Conservation (phyloP, 345 rosid species). For the Euphorbia peplus region DNA sequence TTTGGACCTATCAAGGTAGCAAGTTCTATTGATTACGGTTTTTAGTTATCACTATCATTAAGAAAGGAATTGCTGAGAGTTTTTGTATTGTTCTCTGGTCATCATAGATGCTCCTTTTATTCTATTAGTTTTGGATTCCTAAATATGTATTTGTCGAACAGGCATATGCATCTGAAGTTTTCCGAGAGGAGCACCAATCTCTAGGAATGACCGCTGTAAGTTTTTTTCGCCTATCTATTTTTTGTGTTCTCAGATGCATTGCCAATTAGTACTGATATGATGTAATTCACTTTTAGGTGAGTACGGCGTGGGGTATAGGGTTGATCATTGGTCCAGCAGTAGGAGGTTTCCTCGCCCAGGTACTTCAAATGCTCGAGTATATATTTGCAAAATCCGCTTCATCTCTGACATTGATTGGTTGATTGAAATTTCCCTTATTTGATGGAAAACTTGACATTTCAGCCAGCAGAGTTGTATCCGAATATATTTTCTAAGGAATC, state of each 20-base stretch:
- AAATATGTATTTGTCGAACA: constrained; percentile 20
- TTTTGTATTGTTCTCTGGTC: background rate
- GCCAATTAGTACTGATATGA: background rate
- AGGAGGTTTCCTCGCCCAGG: constrained; percentile 97
- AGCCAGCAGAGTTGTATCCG: constrained; percentile 91
- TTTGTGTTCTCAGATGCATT: background rate
- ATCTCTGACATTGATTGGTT: background rate
- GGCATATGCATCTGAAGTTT: constrained; percentile 83
- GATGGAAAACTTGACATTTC: constrained; percentile 22
- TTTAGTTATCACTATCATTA: background rate
- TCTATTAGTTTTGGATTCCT: background rate
- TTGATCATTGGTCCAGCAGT: constrained; percentile 93
- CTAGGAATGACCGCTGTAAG: constrained; percentile 83
- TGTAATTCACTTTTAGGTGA: constrained; percentile 46
- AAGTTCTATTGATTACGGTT: background rate
- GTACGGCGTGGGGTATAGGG: constrained; percentile 97
- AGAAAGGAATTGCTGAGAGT: background rate
- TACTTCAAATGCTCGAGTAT: constrained; percentile 22
- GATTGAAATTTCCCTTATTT: constrained; percentile 6
- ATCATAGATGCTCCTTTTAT: background rate
- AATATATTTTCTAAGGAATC: constrained; percentile 58
- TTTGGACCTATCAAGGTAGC: constrained; percentile 87
- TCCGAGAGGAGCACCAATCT: constrained; percentile 74
- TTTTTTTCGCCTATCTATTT: background rate
- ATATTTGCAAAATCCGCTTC: background rate